Percentiles rank a stretch among this genome's conserved stretches.
These are phyloP conservation scores for Coniferiporia sulphurascens DNA, from an alignment of 1,284 basidiomycete species.

Conservation along the genomic window DNA sequence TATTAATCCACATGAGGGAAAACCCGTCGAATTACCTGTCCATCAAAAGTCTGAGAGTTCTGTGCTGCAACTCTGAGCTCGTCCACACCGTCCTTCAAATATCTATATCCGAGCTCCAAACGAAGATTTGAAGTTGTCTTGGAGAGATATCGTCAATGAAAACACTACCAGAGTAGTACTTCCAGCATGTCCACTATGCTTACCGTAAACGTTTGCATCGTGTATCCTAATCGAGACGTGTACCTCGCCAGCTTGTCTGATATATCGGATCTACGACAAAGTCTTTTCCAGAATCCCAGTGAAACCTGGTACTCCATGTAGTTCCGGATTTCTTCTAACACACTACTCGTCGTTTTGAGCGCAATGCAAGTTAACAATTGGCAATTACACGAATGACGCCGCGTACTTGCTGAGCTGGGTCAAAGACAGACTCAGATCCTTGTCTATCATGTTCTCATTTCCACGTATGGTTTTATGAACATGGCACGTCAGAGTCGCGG, in stretches of 20 bases:
- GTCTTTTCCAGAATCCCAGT: neutral
- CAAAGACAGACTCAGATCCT: conserved; percentile 4
- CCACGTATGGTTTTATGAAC: conserved; percentile 2
- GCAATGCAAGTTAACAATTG: neutral
- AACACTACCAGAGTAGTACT: neutral
- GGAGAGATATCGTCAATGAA: neutral
- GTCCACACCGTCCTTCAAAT: conserved; percentile 3
- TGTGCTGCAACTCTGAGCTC: neutral
- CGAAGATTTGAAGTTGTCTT: conserved; percentile 5
- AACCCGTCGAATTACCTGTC: neutral
- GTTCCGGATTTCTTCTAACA: conserved; percentile 1
- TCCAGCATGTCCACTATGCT: neutral
- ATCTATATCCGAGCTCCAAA: neutral
- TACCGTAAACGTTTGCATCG: conserved; percentile 8
- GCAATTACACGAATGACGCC: neutral
- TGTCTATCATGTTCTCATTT: conserved; percentile 9
- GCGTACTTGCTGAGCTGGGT: conserved; percentile 2
- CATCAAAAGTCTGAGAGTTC: neutral
- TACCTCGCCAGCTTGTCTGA: neutral
- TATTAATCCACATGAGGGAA: no score
- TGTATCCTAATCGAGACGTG: neutral
- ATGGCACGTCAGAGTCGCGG: conserved; percentile 1
- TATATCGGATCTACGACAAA: neutral
- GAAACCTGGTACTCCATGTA: conserved; percentile 2
- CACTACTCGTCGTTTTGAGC: neutral